Base-by-base conservation (phyloP, 116 monocot species). In the Thalassia testudinum region DNA sequence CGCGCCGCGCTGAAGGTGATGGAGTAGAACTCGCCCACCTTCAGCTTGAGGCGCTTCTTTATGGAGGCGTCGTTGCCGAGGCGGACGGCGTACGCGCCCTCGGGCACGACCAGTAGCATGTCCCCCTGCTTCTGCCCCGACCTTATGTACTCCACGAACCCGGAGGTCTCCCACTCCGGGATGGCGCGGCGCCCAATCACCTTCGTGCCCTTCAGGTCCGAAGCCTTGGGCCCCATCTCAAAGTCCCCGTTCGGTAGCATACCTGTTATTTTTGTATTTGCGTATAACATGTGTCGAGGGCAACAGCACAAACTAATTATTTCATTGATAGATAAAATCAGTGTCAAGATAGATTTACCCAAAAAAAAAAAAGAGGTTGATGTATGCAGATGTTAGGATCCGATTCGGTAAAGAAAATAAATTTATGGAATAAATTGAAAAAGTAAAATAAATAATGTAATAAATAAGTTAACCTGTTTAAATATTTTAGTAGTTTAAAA, bases 21-120 rank as follows among this genome's bases (percentile, higher is more conserved):
- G 13, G 86, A 68, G 69, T 92, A 92, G 53, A 51, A 51, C 57
- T 21, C 22, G 21, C 73, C 62, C 29, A 28, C 22, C 10, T 25
- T 61, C 12, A 92, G 54, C 22, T n/a, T 66, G 22, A 82, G 15
- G 15, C 37, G 22, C 50, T 86, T 78, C 65, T 70, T 79, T 61
- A 92, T 79, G 30, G 63, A 86, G 7, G 91, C 91, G 34, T 85
- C 85, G 67, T 92, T 92, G 49, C 86, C 86, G 14, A 86, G 76
- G 5, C 91, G 69, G 38, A 86, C 79, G 16, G 91, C 91, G 22
- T 42, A 82, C 66, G 66, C 47, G 0, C 91, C 91, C 54, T 86
- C 79, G 4, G 91, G 86, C 13, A 91, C 91, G 1, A 82, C 64
- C 20, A 91, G 74, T 1, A 85, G 56, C 82, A 91, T 91, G 82